phyloP scores from a whole-genome alignment of 257 asterid species.

The Solanum boliviense region DNA sequence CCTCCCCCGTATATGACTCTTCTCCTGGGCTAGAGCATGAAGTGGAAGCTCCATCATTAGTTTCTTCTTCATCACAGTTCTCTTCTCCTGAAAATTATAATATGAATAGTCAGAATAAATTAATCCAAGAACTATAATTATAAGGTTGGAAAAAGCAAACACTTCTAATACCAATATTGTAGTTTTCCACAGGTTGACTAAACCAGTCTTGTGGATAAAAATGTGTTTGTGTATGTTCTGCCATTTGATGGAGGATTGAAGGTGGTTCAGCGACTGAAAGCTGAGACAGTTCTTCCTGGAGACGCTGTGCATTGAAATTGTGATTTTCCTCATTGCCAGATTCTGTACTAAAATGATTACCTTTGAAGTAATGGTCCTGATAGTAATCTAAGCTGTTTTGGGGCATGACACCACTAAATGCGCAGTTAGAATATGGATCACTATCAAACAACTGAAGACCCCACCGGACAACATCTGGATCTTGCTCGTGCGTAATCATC shows the following conservation, averaged over 20 bases:
- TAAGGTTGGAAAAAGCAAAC: not conserved
- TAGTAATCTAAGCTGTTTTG: slow-evolving; percentile 46
- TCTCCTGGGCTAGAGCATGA: slow-evolving; percentile 61
- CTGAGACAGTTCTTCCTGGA: slow-evolving; percentile 61
- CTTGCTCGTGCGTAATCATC: slow-evolving; percentile 83
- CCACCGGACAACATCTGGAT: slow-evolving; percentile 90
- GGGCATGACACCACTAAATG: slow-evolving; percentile 39
- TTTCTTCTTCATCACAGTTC: slow-evolving; percentile 31
- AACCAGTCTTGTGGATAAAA: slow-evolving; percentile 66
- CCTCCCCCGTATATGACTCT: slow-evolving; percentile 33
- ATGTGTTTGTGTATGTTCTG: slow-evolving; percentile 32
- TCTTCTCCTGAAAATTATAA: slow-evolving; percentile 36
- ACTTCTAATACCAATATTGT: slow-evolving; percentile 36
- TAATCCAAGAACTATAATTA: not conserved
- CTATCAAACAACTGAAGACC: slow-evolving; percentile 89
- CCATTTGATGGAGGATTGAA: slow-evolving; percentile 35
- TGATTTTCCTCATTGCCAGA: slow-evolving; percentile 24
- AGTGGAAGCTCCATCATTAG: slow-evolving; percentile 34
- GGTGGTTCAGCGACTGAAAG: slow-evolving; percentile 61
- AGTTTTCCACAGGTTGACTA: slow-evolving; percentile 53
- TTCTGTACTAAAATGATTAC: slow-evolving; percentile 35
- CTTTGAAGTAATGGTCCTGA: slow-evolving; percentile 37
- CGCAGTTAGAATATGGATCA: slow-evolving; percentile 72
- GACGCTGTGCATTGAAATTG: slow-evolving; percentile 28
- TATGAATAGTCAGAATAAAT: slow-evolving; percentile 1